Percentiles rank a stretch among this genome's conserved stretches.
These are phyloP conservation scores for Metschnikowia proteae DNA, from an alignment of 805 yeast species.

Conservation along the genomic window DNA sequence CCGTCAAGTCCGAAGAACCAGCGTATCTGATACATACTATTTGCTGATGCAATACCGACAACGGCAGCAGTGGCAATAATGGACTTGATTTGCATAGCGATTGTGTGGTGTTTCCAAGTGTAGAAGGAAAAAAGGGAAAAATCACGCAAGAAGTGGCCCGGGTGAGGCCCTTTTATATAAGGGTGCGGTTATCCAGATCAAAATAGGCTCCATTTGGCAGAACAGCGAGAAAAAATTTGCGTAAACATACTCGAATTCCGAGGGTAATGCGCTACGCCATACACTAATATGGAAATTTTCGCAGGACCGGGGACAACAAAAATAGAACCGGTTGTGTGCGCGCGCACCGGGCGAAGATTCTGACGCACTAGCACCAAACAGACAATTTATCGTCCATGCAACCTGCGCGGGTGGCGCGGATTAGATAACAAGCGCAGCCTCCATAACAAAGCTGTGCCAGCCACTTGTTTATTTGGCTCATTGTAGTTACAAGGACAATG, in stretches of 20 bases:
- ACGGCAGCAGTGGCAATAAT: slow-evolving; percentile 47
- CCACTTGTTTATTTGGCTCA: slow-evolving; percentile 1
- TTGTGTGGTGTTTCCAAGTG: slow-evolving; percentile 11
- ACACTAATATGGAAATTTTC: not conserved
- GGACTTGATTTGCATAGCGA: slow-evolving; percentile 54
- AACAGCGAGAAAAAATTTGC: slow-evolving; percentile 5
- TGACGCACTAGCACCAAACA: not conserved
- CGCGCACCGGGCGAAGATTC: not conserved
- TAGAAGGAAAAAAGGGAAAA: slow-evolving; percentile 1
- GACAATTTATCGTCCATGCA: not conserved
- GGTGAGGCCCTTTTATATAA: slow-evolving; percentile 1
- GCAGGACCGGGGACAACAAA: not conserved
- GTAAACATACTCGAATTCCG: slow-evolving; percentile 6
- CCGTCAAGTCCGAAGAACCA: not conserved
- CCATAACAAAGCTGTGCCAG: not conserved
- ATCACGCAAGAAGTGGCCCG: not conserved
- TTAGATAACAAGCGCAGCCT: not conserved
- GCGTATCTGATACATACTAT: slow-evolving; percentile 23
- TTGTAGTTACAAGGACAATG: not conserved
- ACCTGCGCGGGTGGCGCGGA: slow-evolving; percentile 1
- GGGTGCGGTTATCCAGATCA: not conserved
- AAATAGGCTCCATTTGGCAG: not conserved
- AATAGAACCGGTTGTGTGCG: not conserved
- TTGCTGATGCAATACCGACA: slow-evolving; percentile 44
- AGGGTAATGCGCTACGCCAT: slow-evolving; percentile 10